Percentiles rank a stretch among this genome's conserved stretches.
Conservation (phyloP, 1,284 basidiomycete genomes). For the Grifola frondosa region DNA sequence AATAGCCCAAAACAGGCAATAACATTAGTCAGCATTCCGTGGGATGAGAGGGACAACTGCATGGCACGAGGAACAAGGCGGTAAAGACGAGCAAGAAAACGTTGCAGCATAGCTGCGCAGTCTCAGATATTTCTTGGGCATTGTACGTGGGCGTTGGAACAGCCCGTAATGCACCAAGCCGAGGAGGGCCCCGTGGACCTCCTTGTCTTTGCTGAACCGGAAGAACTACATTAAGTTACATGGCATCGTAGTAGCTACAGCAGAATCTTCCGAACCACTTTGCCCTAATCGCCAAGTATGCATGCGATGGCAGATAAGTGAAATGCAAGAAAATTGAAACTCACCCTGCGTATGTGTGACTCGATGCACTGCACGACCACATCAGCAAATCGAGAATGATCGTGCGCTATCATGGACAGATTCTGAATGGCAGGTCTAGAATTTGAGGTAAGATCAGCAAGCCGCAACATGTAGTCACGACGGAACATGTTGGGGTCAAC, state of each 20-base stretch:
- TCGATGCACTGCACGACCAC: conserved; percentile 89
- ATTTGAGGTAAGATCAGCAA: conserved; percentile 89
- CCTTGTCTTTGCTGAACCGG: conserved; percentile 27
- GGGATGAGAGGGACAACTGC: conserved; percentile 30
- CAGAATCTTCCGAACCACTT: no score
- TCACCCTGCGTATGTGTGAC: conserved; percentile 85
- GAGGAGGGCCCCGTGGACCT: conserved; percentile 13
- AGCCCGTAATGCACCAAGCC: conserved; percentile 6
- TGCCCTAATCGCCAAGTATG: no score
- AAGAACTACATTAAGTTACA: conserved; percentile 27
- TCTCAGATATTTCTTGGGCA: conserved; percentile 16
- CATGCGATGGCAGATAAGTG: conserved; percentile 2
- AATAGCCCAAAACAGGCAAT: conserved; percentile 33
- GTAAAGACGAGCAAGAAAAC: conserved; percentile 1
- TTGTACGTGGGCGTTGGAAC: conserved; percentile 7
- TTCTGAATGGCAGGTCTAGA: conserved; percentile 95
- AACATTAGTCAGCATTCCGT: conserved; percentile 65
- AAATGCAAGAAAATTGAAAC: conserved; percentile 36
- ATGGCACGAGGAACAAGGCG: conserved; percentile 24
- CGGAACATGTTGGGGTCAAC: conserved; percentile 79
- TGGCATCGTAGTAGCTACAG: no score
- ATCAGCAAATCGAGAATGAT: conserved; percentile 77
- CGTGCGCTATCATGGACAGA: conserved; percentile 92
- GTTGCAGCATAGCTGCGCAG: conserved; percentile 11
- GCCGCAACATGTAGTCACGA: conserved; percentile 74